These are phyloP conservation scores for Ceratocystis huliohia DNA, from an alignment of 2,329 filamentous ascomycete species.

Conservation along the genomic window DNA sequence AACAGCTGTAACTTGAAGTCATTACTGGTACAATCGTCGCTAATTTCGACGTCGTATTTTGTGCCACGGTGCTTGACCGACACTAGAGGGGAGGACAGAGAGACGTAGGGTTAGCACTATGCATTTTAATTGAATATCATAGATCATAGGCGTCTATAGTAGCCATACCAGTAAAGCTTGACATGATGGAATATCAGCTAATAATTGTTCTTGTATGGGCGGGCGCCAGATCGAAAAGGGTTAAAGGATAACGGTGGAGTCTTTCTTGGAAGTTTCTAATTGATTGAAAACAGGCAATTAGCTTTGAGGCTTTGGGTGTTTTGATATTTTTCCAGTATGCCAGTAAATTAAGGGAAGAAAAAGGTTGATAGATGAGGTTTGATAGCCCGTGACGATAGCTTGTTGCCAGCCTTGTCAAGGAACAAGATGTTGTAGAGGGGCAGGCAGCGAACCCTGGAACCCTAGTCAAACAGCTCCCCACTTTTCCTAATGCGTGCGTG, in stretches of 20 bases:
- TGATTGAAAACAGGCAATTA: too few relatives aligned
- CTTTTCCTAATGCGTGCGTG: not conserved
- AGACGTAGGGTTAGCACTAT: not conserved
- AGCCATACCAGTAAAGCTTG: conserved; percentile 8
- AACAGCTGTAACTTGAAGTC: conserved; percentile 93
- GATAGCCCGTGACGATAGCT: conserved; percentile 13
- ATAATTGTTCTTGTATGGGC: not conserved
- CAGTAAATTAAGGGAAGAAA: not conserved
- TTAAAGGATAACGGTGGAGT: not conserved
- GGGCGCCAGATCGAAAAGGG: not conserved
- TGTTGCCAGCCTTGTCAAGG: conserved; percentile 14
- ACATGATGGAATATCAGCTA: not conserved
- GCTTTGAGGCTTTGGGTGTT: too few relatives aligned
- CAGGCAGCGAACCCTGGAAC: not conserved
- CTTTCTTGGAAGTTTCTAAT: not conserved
- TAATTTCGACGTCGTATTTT: conserved; percentile 87
- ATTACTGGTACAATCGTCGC: conserved; percentile 71
- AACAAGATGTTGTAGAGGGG: not conserved
- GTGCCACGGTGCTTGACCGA: conserved; percentile 92
- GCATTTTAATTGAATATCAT: not conserved
- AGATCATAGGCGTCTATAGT: not conserved
- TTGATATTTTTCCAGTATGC: too few relatives aligned
- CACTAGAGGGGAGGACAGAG: conserved; percentile 40
- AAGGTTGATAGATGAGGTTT: not conserved
- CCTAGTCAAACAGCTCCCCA: not conserved